A percentile compares a stretch with the other conserved stretches of the same genome.
Evolutionary conservation across 23 red algal genomes (phyloP).

Genomic region (Chondrus crispus): DNA sequence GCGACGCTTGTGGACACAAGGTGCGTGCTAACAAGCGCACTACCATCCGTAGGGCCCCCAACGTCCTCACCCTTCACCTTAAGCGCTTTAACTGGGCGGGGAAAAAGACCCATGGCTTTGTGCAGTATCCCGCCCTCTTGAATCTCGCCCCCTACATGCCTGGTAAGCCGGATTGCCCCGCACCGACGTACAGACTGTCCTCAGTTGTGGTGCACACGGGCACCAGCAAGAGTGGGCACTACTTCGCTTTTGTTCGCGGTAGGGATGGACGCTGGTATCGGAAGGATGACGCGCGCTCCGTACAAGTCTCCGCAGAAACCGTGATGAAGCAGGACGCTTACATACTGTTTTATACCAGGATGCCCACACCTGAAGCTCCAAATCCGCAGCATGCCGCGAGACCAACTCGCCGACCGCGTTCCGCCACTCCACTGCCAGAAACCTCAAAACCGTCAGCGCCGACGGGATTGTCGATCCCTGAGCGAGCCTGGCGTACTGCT

Average conservation of each 20-base stretch:
- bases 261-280: constrained; percentile 70
- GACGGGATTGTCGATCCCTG: no score
- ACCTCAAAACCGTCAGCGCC: no score
- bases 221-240: constrained; percentile 47
- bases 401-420: no score
- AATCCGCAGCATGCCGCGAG: no score
- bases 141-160: constrained; percentile 60
- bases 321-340: constrained; percentile 80
- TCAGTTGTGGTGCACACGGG: constrained; percentile 68
- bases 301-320: constrained; percentile 8
- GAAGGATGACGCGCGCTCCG: constrained; percentile 68
- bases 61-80: constrained; percentile 83
- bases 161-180: constrained; percentile 11
- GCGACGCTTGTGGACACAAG: constrained; percentile 46
- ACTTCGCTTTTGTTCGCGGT: constrained; percentile 49
- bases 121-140: constrained; percentile 48
- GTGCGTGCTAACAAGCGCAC: constrained; percentile 70
- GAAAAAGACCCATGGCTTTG: constrained; percentile 39
- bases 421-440: no score
- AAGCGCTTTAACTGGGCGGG: constrained; percentile 78
- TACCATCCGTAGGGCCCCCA: constrained; percentile 59
- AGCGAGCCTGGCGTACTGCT: no score
- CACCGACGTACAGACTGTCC: constrained; percentile 40
- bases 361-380: no score
- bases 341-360: constrained; percentile 79